Evolutionary conservation across 768 basidiomycete species (phyloP), one percentile per base, ranked within the genome.

Genomic region (Boletus reticulatus): DNA sequence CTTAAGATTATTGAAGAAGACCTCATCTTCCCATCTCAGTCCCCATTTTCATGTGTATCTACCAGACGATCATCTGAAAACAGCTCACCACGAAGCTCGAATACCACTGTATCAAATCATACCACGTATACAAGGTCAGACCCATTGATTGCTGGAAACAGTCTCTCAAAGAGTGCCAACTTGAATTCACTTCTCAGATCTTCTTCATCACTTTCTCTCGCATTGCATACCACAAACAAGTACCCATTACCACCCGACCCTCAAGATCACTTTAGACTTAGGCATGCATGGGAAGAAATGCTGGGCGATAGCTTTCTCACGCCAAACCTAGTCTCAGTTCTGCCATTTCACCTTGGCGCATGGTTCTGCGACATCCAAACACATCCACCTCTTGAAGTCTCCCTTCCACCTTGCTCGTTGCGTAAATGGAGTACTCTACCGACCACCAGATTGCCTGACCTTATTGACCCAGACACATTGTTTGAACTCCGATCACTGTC

Each of bases 1-100:
- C 45, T n/a, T 9, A 58, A 89, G 88, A 74, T 89, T 10, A 79
- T 89, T 37, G 88, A 89, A 67, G 88, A 91, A 55, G 87, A 89
- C 63, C 76, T 84, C 8, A 76, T 88, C 46, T 90, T 90, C 64
- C 88, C 88, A 9, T 82, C 76, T 44, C 59, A 62, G 48, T 43
- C 53, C 17, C 52, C 56, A 3, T 51, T 39, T n/a, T 46, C 53
- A 16, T 51, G 57, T n/a, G n/a, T 55, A 17, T 6, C n/a, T 20
- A 54, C 50, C 16, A 48, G 57, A 12, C 53, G 20, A 20, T 72
- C 66, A 2, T 64, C 66, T 13, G 57, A 44, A 53, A 58, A 61
- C 16, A 62, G 53, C 34, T 73, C 68, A 2, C 62, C 64, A 0
- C 61, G 64, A 41, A 68, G 72, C 48, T 72, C 70, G 8, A 58